Percentiles rank a stretch among this genome's conserved stretches.
These are phyloP conservation scores for Cylindricascospora bacillispora DNA, from an alignment of 1,139 yeast genomes.

Conservation along the genomic window DNA sequence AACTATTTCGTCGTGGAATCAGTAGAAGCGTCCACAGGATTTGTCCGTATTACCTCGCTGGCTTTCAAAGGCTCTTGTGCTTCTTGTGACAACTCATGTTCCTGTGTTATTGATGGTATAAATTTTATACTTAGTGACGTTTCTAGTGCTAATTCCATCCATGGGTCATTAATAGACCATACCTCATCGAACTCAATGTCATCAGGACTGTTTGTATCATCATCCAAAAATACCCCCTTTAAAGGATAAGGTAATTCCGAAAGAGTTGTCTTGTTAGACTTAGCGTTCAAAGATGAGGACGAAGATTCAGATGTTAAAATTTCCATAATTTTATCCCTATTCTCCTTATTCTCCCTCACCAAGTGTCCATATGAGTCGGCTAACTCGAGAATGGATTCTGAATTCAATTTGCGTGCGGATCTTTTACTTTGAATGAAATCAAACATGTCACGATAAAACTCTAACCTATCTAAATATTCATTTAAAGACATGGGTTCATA, in stretches of 20 bases:
- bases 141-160: slow-evolving; percentile 26
- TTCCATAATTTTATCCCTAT: background rate
- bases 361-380: no score
- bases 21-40: no score
- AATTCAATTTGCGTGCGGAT: slow-evolving; percentile 3
- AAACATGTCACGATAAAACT: slow-evolving; percentile 22
- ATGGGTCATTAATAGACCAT: slow-evolving; percentile 25
- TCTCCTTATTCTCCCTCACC: no score
- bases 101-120: slow-evolving; percentile 24
- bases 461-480: slow-evolving; percentile 35
- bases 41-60: slow-evolving; percentile 1
- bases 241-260: background rate
- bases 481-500: slow-evolving; percentile 39
- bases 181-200: slow-evolving; percentile 20
- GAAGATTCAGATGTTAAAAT: background rate
- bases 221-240: slow-evolving; percentile 7
- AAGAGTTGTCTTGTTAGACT: background rate
- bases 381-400: background rate
- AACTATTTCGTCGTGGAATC: no score
- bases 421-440: slow-evolving; percentile 16
- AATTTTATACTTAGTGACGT: slow-evolving; percentile 26
- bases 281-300: background rate
- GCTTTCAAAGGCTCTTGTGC: slow-evolving; percentile 5
- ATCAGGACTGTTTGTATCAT: slow-evolving; percentile 10
- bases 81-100: no score